Percentiles rank a stretch among this genome's conserved stretches.
Conservation (phyloP, 345 rosid species). For the Turritis glabra region DNA sequence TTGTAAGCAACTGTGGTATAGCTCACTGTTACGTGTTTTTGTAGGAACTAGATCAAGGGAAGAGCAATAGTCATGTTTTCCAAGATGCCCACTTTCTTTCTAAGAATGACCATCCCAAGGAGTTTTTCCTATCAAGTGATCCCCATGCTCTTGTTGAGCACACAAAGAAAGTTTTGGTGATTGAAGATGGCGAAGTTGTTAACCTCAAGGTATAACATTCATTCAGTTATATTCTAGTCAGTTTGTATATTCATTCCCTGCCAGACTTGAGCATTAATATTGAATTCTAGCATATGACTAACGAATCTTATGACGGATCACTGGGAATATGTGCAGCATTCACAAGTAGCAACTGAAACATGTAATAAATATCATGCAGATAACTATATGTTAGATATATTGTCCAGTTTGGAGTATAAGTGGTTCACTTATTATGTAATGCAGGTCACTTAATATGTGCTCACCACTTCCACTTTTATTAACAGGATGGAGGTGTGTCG, state of each 20-base stretch:
- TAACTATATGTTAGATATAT: background rate
- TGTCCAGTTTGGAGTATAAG: background rate
- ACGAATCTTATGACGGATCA: slow-evolving; percentile 3
- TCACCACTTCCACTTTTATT: background rate
- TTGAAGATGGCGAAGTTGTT: slow-evolving; percentile 92
- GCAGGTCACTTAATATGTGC: background rate
- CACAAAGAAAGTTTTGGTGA: slow-evolving; percentile 80
- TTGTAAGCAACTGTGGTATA: slow-evolving; percentile 15
- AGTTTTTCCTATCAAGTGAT: slow-evolving; percentile 85
- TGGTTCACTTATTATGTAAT: background rate
- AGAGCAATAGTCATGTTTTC: slow-evolving; percentile 50
- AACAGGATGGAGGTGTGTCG: slow-evolving; percentile 86
- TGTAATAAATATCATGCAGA: background rate
- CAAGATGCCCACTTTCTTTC: slow-evolving; percentile 65
- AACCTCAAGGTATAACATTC: slow-evolving; percentile 63
- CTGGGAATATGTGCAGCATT: background rate
- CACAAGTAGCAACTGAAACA: slow-evolving; percentile 13
- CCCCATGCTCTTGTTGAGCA: slow-evolving; percentile 91
- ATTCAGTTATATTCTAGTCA: background rate
- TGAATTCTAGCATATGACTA: background rate
- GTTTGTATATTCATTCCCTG: background rate
- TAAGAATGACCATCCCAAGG: slow-evolving; percentile 69
- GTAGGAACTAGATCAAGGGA: slow-evolving; percentile 64
- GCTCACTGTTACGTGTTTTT: slow-evolving; percentile 14
- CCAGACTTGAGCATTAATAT: background rate